A percentile compares a stretch with the other conserved stretches of the same genome.
phyloP scores from a whole-genome alignment of 805 yeast species.

The Candida sithepensis region DNA sequence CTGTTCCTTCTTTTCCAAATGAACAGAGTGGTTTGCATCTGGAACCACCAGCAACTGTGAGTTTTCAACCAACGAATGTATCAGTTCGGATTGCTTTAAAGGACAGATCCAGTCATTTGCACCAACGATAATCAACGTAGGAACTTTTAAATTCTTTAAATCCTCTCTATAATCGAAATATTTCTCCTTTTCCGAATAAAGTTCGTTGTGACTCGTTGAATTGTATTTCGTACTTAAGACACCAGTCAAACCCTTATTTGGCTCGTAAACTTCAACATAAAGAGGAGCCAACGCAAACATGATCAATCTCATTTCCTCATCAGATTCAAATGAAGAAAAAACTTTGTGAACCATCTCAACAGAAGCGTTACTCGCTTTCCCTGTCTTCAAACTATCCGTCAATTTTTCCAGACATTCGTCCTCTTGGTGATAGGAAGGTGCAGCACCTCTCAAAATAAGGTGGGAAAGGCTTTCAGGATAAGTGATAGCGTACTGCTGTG shows the following conservation, averaged over 20 bases:
- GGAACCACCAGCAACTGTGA: slow-evolving; percentile 14
- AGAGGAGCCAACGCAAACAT: slow-evolving; percentile 25
- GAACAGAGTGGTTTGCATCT: slow-evolving; percentile 23
- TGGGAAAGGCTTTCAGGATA: slow-evolving; percentile 14
- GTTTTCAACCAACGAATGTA: slow-evolving; percentile 12
- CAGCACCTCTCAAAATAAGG: slow-evolving; percentile 22
- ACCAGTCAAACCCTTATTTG: slow-evolving; percentile 15
- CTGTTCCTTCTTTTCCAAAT: slow-evolving; percentile 14
- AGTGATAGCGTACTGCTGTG: slow-evolving; percentile 24
- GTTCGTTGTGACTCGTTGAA: slow-evolving; percentile 20
- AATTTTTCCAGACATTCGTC: slow-evolving; percentile 14
- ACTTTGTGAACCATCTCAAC: slow-evolving; percentile 20
- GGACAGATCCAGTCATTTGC: slow-evolving; percentile 26
- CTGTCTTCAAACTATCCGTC: slow-evolving; percentile 7
- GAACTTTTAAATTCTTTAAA: slow-evolving; percentile 11
- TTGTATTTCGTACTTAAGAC: slow-evolving; percentile 17
- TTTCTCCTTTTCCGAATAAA: slow-evolving; percentile 23
- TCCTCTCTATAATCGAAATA: slow-evolving; percentile 19
- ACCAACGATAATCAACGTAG: slow-evolving; percentile 21
- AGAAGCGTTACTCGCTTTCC: slow-evolving; percentile 18
- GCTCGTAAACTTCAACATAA: slow-evolving; percentile 20
- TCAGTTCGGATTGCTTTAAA: slow-evolving; percentile 13
- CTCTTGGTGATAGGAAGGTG: slow-evolving; percentile 24
- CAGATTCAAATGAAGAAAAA: slow-evolving; percentile 22
- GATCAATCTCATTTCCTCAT: slow-evolving; percentile 21